Conservation (phyloP, 2,329 filamentous ascomycete genomes). For the Exophiala spinifera region DNA sequence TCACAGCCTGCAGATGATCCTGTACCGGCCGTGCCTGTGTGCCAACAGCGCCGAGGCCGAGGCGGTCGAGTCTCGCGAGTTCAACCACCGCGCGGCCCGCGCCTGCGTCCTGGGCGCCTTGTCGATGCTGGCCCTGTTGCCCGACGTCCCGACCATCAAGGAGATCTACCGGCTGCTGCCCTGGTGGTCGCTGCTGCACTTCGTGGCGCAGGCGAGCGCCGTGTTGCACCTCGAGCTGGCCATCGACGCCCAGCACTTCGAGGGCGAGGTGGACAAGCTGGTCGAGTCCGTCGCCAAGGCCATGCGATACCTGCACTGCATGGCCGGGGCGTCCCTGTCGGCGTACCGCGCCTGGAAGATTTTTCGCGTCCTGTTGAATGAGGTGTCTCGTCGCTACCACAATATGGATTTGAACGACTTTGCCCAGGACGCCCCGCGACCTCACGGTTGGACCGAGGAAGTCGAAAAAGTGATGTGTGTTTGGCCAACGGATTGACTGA, state of each 20-base stretch:
- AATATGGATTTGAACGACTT: slow-evolving; percentile 6
- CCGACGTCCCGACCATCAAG: slow-evolving; percentile 25
- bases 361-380: slow-evolving; percentile 12
- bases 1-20: slow-evolving; percentile 30
- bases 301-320: slow-evolving; percentile 23
- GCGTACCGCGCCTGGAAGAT: slow-evolving; percentile 22
- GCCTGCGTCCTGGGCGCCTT: slow-evolving; percentile 30
- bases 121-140: slow-evolving; percentile 26
- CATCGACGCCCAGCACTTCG: slow-evolving; percentile 26
- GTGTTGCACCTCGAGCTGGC: slow-evolving; percentile 31
- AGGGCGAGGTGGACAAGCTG: slow-evolving; percentile 20
- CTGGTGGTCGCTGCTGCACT: slow-evolving; percentile 32
- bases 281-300: slow-evolving; percentile 28
- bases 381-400: slow-evolving; percentile 2
- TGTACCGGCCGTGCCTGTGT: slow-evolving; percentile 32
- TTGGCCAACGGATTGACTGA: no score
- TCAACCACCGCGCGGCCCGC: slow-evolving; percentile 22
- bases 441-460: slow-evolving; percentile 9
- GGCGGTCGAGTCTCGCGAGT: slow-evolving; percentile 21
- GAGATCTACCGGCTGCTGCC: slow-evolving; percentile 25
- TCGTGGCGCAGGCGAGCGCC: slow-evolving; percentile 29
- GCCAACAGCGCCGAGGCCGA: slow-evolving; percentile 26
- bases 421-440: slow-evolving; percentile 7
- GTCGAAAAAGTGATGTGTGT: no score
- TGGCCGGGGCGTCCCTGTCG: slow-evolving; percentile 15